Base-by-base conservation (phyloP, 345 rosid genomes). In the Lepidium africanum region DNA sequence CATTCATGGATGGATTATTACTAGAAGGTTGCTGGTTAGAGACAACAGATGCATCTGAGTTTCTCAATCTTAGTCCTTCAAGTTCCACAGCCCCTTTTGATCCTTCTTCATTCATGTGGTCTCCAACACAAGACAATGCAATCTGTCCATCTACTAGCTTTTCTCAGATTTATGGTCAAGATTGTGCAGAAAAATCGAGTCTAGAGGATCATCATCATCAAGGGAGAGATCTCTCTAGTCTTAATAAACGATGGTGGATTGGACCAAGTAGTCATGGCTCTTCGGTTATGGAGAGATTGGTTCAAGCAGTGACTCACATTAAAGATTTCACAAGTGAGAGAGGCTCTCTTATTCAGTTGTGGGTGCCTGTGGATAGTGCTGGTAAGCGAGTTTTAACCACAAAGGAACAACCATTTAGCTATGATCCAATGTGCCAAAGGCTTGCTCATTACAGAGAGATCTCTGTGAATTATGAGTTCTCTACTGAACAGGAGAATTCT, bases 1-100 rank as follows among this genome's bases (percentile, higher is more conserved):
- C 85, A 35, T 82, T 35, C 80, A 82, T 93, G 86, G 87, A 93
- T 65, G 92, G 86, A 32, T 75, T 93, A 63, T 66, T 93, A 36
- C 51, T 87, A 33, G 94, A 90, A 27, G 98, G 98, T 40, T 93
- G 92, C 81, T 93, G 98, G 97, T 74, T 90, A 78, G 94, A 88
- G 79, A 73, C 94, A 38, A 70, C 86, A 7, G 87, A 81, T 67
- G 94, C 92, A 71, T 88, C 94, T 15, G 97, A 88, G 62, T 87
- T 87, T 62, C 76, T 82, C 40, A 76, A 73, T 70, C 72, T 72
- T 7, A 83, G 75, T 73, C 87, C 87, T 16, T 77, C 84, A n/a
- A 73, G 48, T 13, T 77, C 85, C 8, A 56, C 79, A 55, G 30
- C 82, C 52, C 59, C 83, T 42, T 67, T 80, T 58, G 90, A 85